Base-by-base conservation (phyloP, 306 rosid species). In the Sesbania bispinosa region DNA sequence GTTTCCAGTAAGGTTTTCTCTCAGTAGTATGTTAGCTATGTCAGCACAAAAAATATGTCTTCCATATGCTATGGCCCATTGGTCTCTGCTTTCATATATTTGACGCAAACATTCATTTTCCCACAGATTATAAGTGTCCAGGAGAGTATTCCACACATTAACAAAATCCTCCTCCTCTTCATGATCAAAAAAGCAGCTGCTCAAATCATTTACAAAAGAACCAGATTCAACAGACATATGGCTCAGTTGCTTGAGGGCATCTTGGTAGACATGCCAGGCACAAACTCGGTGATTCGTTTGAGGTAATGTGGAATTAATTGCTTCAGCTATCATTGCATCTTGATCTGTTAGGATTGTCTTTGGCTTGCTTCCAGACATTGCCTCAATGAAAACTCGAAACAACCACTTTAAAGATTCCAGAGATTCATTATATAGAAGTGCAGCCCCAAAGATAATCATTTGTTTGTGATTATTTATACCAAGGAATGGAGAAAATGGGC, bases 401-500 rank as follows among this genome's bases (percentile, higher is more conserved):
- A 80, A 43, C 93, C 91, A 86, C 16, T 74, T 80, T n/a, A 82
- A 76, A 62, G 88, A 82, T 80, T 82, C 86, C 32, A 80, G 10
- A 10, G 85, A 84, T 78, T 78, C 88, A 71, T 84, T 76, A 3
- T 82, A 75, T 36, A 86, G 78, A 60, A 86, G 67, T 27, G 83
- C 83, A 73, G 86, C 86, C 53, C 90, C 89, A 32, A 86, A 82
- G 57, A 84, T 82, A 76, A 75, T 30, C 58, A 76, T 62, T 77
- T 84, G 84, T 84, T 68, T 79, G 79, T 88, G 90, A 81, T 88
- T 82, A 74, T 83, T 88, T 54, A 82, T 42, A 20, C 87, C 90
- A 30, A 82, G 77, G 62, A 82, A 82, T 16, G 76, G 74, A 26
- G 82, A 74, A 62, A 86, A 84, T 2, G 86, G 90, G 20, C 76